phyloP scores from a whole-genome alignment of 257 asterid genomes.

The Rehmannia glutinosa region DNA sequence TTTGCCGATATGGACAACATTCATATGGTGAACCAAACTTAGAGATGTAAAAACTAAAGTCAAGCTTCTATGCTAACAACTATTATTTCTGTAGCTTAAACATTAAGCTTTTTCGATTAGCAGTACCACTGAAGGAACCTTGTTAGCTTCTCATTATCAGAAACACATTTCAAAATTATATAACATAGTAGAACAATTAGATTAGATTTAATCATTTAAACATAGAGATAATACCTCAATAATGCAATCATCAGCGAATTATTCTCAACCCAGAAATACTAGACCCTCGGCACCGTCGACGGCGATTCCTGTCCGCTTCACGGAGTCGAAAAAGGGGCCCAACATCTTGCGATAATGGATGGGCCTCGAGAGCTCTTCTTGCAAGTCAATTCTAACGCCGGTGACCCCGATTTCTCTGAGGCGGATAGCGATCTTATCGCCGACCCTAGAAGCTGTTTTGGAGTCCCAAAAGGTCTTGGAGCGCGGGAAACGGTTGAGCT shows the following conservation, averaged over 20 bases:
- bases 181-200: neutral
- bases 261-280: constrained; percentile 35
- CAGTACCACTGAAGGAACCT: too few species aligned
- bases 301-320: constrained; percentile 51
- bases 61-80: too few species aligned
- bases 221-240: neutral
- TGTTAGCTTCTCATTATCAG: too few species aligned
- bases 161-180: too few species aligned
- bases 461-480: constrained; percentile 46
- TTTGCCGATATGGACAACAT: too few species aligned
- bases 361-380: constrained; percentile 54
- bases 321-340: constrained; percentile 48
- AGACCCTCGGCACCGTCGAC: constrained; percentile 53
- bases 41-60: too few species aligned
- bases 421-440: constrained; percentile 58
- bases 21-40: neutral
- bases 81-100: too few species aligned
- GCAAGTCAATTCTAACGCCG: constrained; percentile 46
- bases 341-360: constrained; percentile 51
- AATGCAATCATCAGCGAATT: neutral
- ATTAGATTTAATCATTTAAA: constrained; percentile 2
- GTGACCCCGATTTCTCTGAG: constrained; percentile 44
- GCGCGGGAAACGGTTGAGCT: constrained; percentile 58
- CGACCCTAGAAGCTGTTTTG: constrained; percentile 52
- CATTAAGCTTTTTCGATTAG: too few species aligned